phyloP scores from a whole-genome alignment of 495 filamentous ascomycete species.

The Viridothelium virens region DNA sequence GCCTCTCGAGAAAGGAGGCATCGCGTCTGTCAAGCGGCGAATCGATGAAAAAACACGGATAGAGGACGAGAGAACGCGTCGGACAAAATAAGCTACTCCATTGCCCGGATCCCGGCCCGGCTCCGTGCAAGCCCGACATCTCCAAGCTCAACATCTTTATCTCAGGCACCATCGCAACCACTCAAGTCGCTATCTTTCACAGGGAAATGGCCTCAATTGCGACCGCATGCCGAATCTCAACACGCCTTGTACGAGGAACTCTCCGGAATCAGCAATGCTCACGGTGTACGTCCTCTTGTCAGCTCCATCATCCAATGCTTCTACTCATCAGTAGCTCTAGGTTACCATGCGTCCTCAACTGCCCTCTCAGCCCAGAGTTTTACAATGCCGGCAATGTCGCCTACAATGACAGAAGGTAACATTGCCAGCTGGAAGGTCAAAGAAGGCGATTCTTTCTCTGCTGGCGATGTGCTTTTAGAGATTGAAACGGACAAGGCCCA shows the following conservation, averaged over 20 bases:
- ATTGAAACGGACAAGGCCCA: constrained; percentile 85
- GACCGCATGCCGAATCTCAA: constrained; percentile 26
- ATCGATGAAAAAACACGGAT: not conserved
- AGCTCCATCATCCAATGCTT: constrained; percentile 3
- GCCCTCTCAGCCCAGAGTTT: constrained; percentile 64
- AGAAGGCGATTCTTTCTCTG: constrained; percentile 62
- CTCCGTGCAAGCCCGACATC: not conserved
- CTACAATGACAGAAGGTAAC: constrained; percentile 82
- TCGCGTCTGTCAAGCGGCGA: not conserved
- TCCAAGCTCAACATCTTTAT: not conserved
- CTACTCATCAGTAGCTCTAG: constrained; percentile 35
- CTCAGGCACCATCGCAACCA: not conserved
- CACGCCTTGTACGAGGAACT: constrained; percentile 25
- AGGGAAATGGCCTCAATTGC: constrained; percentile 29
- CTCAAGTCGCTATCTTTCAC: constrained; percentile 7
- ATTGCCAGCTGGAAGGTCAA: constrained; percentile 70
- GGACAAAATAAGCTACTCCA: not conserved
- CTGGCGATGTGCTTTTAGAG: constrained; percentile 74
- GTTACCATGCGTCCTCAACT: constrained; percentile 52
- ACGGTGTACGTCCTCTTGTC: constrained; percentile 24
- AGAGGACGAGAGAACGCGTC: not conserved
- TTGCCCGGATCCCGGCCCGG: not conserved
- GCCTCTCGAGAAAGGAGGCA: constrained; percentile 1
- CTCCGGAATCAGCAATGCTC: constrained; percentile 22
- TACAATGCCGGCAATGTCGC: constrained; percentile 78